phyloP scores from a whole-genome alignment of 2,329 filamentous ascomycete species.

The Chaetomiaceae sp. region DNA sequence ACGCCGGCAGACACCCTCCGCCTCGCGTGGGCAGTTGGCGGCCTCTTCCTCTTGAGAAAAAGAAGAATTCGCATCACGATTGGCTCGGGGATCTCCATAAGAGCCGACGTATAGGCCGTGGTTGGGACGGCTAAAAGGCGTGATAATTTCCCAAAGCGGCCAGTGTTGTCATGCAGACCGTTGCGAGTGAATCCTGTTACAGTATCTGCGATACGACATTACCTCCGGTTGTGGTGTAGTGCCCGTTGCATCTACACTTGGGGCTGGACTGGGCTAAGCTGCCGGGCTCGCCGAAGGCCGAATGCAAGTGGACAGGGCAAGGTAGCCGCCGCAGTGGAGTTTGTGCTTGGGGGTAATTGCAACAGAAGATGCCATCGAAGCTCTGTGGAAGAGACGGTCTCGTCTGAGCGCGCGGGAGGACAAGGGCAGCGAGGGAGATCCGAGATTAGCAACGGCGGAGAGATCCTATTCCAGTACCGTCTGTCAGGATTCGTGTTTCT shows the following conservation, averaged over 20 bases:
- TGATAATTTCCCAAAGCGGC: constrained; percentile 43
- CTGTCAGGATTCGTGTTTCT: not conserved
- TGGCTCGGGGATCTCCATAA: constrained; percentile 34
- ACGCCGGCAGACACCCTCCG: not conserved
- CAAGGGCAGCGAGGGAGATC: not conserved
- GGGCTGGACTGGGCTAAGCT: constrained; percentile 5
- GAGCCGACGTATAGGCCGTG: constrained; percentile 36
- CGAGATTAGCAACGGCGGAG: constrained; percentile 3
- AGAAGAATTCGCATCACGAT: constrained; percentile 32
- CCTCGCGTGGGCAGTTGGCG: constrained; percentile 6
- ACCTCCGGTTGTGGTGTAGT: not conserved
- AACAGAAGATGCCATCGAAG: constrained; percentile 43
- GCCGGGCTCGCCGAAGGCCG: constrained; percentile 28
- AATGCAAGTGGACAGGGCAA: not conserved
- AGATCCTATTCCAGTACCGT: not conserved
- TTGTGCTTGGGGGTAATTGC: constrained; percentile 22
- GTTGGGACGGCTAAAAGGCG: constrained; percentile 32
- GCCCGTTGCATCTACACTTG: too few species aligned
- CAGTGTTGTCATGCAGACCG: constrained; percentile 39
- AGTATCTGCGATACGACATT: not conserved
- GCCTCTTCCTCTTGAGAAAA: constrained; percentile 11
- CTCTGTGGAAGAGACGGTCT: constrained; percentile 29
- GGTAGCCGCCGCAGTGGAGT: not conserved
- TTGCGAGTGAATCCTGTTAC: not conserved
- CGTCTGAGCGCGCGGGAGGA: constrained; percentile 23